Evolutionary conservation across 2,329 filamentous ascomycete genomes (phyloP), one percentile per base, ranked within the genome.

Genomic region (Fonsecaea monophora): DNA sequence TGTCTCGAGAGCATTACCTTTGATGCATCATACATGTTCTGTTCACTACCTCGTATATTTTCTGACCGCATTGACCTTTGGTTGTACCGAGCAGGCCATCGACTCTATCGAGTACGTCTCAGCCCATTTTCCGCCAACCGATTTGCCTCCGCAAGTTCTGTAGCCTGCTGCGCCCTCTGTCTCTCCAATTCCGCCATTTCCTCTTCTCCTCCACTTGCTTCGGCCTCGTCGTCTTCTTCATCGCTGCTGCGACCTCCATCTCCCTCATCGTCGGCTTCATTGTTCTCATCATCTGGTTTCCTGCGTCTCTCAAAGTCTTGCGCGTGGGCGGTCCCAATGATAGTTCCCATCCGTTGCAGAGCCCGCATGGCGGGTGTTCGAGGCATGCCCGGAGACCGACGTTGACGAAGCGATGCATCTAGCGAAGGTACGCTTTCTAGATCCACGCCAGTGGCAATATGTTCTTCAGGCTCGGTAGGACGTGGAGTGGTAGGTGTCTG

Each of bases 231-330:
- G 1, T 65, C 64, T 10, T 65, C 63, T 15, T 66, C 64, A 15
- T 59, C 48, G 25, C 53, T 59, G 21, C 59, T 53, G 21, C 35
- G 34, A n/a, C 18, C 59, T 4, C 38, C 32, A 25, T 42, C 18
- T 34, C 32, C 75, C 18, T 77, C 76, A 8, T 75, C 76, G 3
- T 63, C 60, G 9, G 35, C n/a, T 7, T 75, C 74, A 13, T 81
- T 75, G 12, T 81, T 75, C 40, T 82, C 81, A 0, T 55, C 53
- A 9, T 50, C 60, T 6, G 83, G 83, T 34, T 82, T 84, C 69
- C 87, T 85, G 77, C 87, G 91, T 81, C 95, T 90, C 79, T 96
- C 91, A 77, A 97, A 98, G 79, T 98, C 94, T 77, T 96, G 90
- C 68, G 87, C 90, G 77, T 98, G 95, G 5, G 94, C 94, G 68